Evolutionary conservation across 768 basidiomycete genomes (phyloP).

Genomic region (Tubosaeta sp.): DNA sequence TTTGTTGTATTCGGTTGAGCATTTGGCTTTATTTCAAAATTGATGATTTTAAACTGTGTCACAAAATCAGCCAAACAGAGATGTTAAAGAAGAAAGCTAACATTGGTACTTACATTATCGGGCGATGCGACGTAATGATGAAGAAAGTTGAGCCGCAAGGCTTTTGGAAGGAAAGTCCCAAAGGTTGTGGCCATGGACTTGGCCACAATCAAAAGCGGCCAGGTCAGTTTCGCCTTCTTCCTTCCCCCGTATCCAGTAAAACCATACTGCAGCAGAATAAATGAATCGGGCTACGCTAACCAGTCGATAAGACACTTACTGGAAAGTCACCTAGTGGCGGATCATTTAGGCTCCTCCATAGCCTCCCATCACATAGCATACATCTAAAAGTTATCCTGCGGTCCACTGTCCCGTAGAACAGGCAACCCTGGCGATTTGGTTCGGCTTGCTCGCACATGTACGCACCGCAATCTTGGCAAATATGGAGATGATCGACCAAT

Average conservation of each 20-base stretch:
- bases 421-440: neutral
- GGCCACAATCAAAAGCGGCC: neutral
- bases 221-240: neutral
- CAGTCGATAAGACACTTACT: neutral
- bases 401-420: neutral
- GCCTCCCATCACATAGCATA: neutral
- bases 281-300: too few relatives aligned
- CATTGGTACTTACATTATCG: neutral
- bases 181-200: accelerated
- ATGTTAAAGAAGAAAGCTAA: neutral
- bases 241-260: neutral
- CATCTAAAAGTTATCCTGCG: neutral
- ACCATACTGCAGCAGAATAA: neutral
- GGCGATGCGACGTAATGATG: neutral
- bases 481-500: neutral
- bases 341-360: neutral
- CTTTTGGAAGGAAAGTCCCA: neutral
- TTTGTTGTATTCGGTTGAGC: neutral
- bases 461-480: neutral
- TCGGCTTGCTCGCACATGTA: neutral
- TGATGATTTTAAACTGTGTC: neutral
- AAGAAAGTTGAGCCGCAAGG: neutral
- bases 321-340: neutral
- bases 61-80: neutral
- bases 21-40: neutral